phyloP scores from a whole-genome alignment of 2,329 filamentous ascomycete species.

The Fusarium liriodendri region DNA sequence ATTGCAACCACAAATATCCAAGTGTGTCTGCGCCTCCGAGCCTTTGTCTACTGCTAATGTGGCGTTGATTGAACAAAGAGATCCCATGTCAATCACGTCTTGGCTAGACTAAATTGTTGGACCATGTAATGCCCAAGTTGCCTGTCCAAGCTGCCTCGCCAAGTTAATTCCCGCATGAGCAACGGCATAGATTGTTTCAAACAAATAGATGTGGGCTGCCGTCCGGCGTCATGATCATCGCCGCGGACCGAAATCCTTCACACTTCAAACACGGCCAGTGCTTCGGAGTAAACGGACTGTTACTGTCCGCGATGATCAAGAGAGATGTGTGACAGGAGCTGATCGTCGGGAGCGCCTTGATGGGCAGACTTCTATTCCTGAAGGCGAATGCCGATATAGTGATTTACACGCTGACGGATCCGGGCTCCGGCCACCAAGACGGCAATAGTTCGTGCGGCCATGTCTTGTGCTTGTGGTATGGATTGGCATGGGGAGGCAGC shows the following conservation, averaged over 20 bases:
- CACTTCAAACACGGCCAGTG: background rate
- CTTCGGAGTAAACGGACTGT: background rate
- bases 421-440: constrained; percentile 17
- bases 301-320: background rate
- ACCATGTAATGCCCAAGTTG: background rate
- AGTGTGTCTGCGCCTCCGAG: background rate
- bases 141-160: background rate
- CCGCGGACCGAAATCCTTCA: background rate
- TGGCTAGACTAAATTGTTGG: background rate
- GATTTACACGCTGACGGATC: constrained; percentile 26
- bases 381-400: constrained; percentile 25
- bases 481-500: constrained; percentile 40
- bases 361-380: constrained; percentile 3
- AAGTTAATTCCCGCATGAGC: constrained; percentile 1
- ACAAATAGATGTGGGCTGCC: constrained; percentile 22
- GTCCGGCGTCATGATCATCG: constrained; percentile 6
- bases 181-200: constrained; percentile 24
- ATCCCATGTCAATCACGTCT: background rate
- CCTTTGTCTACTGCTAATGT: constrained; percentile 29
- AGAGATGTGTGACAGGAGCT: constrained; percentile 2
- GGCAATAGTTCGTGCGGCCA: constrained; percentile 1
- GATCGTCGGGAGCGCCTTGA: background rate
- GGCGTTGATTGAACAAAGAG: constrained; percentile 22
- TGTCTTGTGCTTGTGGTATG: constrained; percentile 24
- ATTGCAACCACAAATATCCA: constrained; percentile 3